These are phyloP conservation scores for Penicillium psychrofluorescens DNA, from an alignment of 495 filamentous ascomycete species.

Conservation along the genomic window DNA sequence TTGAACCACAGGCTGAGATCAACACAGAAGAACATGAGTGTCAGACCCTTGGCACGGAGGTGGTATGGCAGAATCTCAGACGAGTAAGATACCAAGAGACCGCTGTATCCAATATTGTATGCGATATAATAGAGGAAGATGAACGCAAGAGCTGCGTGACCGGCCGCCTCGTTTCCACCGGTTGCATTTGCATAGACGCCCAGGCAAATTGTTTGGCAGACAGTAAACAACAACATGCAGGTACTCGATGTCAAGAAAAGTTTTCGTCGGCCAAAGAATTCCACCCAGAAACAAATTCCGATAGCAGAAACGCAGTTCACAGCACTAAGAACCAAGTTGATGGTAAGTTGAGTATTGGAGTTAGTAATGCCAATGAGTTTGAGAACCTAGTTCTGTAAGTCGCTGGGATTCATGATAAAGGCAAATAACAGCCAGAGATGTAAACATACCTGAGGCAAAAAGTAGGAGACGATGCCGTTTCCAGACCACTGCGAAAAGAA, in stretches of 20 bases:
- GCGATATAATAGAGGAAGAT: constrained; percentile 53
- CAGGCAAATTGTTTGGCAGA: constrained; percentile 25
- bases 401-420: constrained; percentile 2
- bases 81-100: constrained; percentile 55
- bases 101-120: constrained; percentile 55
- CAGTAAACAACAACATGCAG: constrained; percentile 28
- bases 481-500: constrained; percentile 44
- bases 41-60: constrained; percentile 61
- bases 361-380: constrained; percentile 45
- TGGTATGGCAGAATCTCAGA: constrained; percentile 60
- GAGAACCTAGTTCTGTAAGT: constrained; percentile 35
- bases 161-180: constrained; percentile 13
- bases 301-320: constrained; percentile 32
- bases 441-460: constrained; percentile 26
- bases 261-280: constrained; percentile 29
- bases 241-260: constrained; percentile 30
- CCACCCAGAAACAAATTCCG: constrained; percentile 32
- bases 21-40: constrained; percentile 55
- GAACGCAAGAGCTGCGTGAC: constrained; percentile 47
- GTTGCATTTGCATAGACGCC: constrained; percentile 3
- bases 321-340: constrained; percentile 26
- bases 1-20: constrained; percentile 47
- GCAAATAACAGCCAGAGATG: background rate
- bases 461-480: constrained; percentile 34
- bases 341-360: constrained; percentile 34